phyloP scores from a whole-genome alignment of 768 basidiomycete genomes.

The Boletus rex-veris region DNA sequence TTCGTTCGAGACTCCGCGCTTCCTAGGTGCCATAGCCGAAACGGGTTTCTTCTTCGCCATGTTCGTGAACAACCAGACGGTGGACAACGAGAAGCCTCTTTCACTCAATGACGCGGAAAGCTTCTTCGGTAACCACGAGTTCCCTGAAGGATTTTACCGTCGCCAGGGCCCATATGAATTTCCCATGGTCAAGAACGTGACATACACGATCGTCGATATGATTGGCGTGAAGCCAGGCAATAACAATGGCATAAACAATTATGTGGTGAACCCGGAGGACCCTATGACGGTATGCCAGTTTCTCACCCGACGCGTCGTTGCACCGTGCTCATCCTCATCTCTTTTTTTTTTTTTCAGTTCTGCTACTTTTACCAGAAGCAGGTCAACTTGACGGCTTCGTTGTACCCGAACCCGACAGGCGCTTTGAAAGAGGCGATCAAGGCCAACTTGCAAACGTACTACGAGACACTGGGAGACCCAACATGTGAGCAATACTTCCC shows the following conservation, averaged over 20 bases:
- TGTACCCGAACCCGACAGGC: slow-evolving; percentile 21
- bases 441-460: too few relatives aligned
- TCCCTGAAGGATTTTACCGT: slow-evolving; percentile 15
- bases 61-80: slow-evolving; percentile 23
- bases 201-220: neutral
- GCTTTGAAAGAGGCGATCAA: too few relatives aligned
- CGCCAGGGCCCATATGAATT: slow-evolving; percentile 12
- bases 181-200: neutral
- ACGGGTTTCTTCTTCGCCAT: slow-evolving; percentile 16
- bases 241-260: slow-evolving; percentile 16
- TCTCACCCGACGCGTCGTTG: neutral
- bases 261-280: slow-evolving; percentile 8
- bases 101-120: slow-evolving; percentile 11
- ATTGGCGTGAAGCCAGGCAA: slow-evolving; percentile 6
- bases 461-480: too few relatives aligned
- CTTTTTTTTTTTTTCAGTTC: neutral
- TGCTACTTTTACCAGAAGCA: slow-evolving; percentile 19
- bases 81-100: neutral
- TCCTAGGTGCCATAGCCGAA: slow-evolving; percentile 11
- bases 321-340: too few relatives aligned
- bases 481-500: too few relatives aligned
- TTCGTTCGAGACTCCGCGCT: slow-evolving; percentile 15
- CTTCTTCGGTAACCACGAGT: slow-evolving; percentile 14
- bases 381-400: slow-evolving; percentile 7
- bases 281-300: slow-evolving; percentile 7